phyloP scores from a whole-genome alignment of 495 filamentous ascomycete species.

The Saxophila tyrrhenica region DNA sequence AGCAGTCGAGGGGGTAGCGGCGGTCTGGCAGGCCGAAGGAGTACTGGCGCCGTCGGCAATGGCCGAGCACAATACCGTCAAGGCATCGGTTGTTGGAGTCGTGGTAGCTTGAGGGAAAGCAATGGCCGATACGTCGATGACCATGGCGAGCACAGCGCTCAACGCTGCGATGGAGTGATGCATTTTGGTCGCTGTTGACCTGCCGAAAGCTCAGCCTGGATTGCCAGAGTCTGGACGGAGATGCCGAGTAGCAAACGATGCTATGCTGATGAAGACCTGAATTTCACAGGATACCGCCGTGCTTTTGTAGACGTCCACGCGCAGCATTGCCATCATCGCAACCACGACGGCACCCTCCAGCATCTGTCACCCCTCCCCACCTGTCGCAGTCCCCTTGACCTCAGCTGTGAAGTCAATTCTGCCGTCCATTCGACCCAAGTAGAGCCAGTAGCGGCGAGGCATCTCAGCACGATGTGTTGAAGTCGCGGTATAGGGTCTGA shows the following conservation, averaged over 20 bases:
- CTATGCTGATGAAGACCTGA: not conserved
- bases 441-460: not conserved
- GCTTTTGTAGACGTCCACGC: not conserved
- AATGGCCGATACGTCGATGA: not conserved
- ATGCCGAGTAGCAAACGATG: not conserved
- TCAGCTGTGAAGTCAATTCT: not conserved
- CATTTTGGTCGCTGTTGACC: not conserved
- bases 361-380: not conserved
- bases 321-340: not conserved
- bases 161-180: not conserved
- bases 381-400: not conserved
- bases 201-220: not conserved
- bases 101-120: not conserved
- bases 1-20: not conserved
- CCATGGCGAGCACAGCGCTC: not conserved
- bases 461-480: not conserved
- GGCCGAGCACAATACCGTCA: not conserved
- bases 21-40: not conserved
- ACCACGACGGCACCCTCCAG: not conserved
- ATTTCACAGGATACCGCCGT: not conserved
- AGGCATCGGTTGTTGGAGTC: not conserved
- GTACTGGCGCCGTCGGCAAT: not conserved
- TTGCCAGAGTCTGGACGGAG: not conserved
- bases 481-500: not conserved
- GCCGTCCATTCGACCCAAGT: not conserved